phyloP scores from a whole-genome alignment of 108 stramenopile genomes.

The Ochromonas danica region DNA sequence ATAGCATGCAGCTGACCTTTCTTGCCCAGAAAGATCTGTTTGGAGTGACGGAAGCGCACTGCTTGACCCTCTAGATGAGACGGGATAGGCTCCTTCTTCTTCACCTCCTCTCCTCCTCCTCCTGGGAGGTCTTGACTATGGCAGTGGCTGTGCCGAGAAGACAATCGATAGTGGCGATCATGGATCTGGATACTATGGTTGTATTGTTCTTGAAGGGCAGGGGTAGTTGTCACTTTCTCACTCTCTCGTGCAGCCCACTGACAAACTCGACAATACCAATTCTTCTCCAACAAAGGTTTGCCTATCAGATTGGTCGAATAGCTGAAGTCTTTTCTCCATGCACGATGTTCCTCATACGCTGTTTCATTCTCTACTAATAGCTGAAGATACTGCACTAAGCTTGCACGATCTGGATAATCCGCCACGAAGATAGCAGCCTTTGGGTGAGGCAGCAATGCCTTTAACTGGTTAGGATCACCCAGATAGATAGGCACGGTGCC shows the following conservation, averaged over 20 bases:
- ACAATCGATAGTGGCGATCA: too few relatives aligned
- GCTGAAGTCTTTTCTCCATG: not conserved
- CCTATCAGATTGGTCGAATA: not conserved
- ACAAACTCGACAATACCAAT: slow-evolving; percentile 19
- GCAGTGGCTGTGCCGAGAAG: too few relatives aligned
- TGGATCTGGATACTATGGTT: too few relatives aligned
- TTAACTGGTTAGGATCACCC: not conserved
- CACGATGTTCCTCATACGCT: slow-evolving; percentile 20
- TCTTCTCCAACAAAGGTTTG: not conserved
- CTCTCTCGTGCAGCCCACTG: not conserved
- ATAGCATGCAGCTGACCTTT: not conserved
- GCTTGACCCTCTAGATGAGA: not conserved
- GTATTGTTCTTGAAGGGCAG: too few relatives aligned
- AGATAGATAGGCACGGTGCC: slow-evolving; percentile 19
- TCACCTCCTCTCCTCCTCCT: too few relatives aligned
- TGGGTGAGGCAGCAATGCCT: slow-evolving; percentile 9
- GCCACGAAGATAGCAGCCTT: slow-evolving; percentile 22
- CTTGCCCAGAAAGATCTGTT: not conserved
- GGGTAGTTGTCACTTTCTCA: too few relatives aligned
- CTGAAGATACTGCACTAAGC: not conserved
- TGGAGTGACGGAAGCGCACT: not conserved
- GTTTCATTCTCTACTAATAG: not conserved
- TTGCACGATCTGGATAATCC: slow-evolving; percentile 5
- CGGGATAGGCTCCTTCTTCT: too few relatives aligned
- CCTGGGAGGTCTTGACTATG: too few relatives aligned